phyloP scores from a whole-genome alignment of 108 stramenopile species.

The Pinguiococcus pyrenoidosus region DNA sequence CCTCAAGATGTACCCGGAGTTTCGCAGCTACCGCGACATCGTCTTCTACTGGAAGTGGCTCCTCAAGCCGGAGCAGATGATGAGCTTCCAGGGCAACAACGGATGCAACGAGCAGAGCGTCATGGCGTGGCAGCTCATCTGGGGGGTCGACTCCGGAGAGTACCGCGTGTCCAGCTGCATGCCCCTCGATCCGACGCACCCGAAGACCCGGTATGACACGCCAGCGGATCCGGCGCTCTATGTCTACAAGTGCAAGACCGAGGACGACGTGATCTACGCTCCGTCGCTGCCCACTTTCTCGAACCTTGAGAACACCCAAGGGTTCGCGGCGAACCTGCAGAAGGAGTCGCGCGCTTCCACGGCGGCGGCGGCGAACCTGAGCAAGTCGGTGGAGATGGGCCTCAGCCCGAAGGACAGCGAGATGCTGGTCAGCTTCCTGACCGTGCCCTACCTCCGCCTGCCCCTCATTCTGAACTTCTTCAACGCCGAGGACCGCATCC shows the following conservation, averaged over 20 bases:
- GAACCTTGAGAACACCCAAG: no score
- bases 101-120: no score
- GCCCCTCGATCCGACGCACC: conserved; percentile 6
- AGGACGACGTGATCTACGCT: conserved; percentile 11
- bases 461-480: conserved; percentile 16
- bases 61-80: conserved; percentile 3
- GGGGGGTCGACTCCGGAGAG: conserved; percentile 3
- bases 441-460: conserved; percentile 16
- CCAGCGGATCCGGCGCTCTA: conserved; percentile 5
- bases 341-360: conserved; percentile 1
- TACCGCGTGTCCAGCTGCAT: no score
- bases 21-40: conserved; percentile 2
- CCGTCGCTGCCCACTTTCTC: conserved; percentile 7
- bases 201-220: conserved; percentile 2
- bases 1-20: conserved; percentile 5
- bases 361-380: neutral
- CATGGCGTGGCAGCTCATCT: neutral
- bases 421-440: conserved; percentile 8
- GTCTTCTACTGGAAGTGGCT: conserved; percentile 8
- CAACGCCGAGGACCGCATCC: conserved; percentile 4
- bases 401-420: conserved; percentile 14
- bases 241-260: neutral
- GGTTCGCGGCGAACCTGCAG: no score
- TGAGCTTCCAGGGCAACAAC: no score
- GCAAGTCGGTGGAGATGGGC: neutral